phyloP scores from a whole-genome alignment of 305 asterid species.

The Striga hermonthica region DNA sequence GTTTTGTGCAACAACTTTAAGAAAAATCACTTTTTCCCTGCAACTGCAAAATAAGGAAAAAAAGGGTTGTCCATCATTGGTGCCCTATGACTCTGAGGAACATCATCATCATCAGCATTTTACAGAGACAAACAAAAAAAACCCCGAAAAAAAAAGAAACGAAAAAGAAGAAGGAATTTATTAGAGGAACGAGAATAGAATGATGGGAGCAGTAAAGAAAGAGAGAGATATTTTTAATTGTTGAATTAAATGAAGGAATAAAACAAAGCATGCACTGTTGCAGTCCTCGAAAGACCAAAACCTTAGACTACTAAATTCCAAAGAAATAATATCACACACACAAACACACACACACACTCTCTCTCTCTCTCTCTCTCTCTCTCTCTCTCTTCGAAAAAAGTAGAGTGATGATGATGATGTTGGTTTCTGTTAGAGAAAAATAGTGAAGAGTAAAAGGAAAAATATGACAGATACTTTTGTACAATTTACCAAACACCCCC shows the following conservation, averaged over 20 bases:
- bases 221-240: not conserved
- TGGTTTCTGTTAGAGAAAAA: conserved; percentile 20
- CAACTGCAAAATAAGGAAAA: no score
- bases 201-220: conserved; percentile 15
- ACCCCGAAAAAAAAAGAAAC: conserved; percentile 21
- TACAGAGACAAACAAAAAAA: conserved; percentile 28
- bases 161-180: not conserved
- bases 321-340: conserved; percentile 18
- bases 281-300: conserved; percentile 69
- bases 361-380: conserved; percentile 21
- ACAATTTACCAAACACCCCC: conserved; percentile 29
- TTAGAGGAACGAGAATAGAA: conserved; percentile 1
- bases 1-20: conserved; percentile 31
- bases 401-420: conserved; percentile 26
- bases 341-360: conserved; percentile 23
- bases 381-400: no score
- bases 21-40: no score
- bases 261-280: conserved; percentile 65
- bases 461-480: not conserved
- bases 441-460: not conserved
- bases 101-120: conserved; percentile 32
- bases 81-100: conserved; percentile 11
- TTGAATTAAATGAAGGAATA: conserved; percentile 40
- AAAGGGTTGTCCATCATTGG: conserved; percentile 34
- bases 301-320: conserved; percentile 46